Conservation (phyloP, 768 basidiomycete genomes). For the Pleurotus tuber-regium region DNA sequence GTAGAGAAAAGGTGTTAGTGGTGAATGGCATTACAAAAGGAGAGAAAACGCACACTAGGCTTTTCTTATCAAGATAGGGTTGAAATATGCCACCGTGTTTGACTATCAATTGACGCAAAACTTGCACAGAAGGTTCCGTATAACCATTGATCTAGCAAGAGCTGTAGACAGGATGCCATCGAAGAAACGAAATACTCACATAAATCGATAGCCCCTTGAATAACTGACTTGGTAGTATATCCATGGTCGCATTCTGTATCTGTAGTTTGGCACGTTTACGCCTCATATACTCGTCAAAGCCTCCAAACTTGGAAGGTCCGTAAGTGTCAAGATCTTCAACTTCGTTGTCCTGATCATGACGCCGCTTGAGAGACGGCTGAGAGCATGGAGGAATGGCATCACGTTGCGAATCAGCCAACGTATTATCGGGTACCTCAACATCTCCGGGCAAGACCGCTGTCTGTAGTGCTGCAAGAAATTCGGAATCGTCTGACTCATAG, state of each 20-base stretch:
- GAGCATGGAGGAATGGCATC: conserved; percentile 30
- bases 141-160: conserved; percentile 78
- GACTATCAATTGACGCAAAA: conserved; percentile 75
- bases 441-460: conserved; percentile 10
- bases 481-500: conserved; percentile 9
- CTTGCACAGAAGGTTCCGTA: conserved; percentile 85
- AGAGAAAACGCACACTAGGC: conserved; percentile 54
- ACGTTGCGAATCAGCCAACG: conserved; percentile 23
- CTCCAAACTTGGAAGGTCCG: conserved; percentile 77
- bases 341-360: conserved; percentile 22
- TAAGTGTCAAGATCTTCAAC: conserved; percentile 51
- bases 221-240: conserved; percentile 39
- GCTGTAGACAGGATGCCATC: conserved; percentile 6
- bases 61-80: conserved; percentile 80
- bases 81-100: conserved; percentile 82
- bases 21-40: neutral
- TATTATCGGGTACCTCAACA: conserved; percentile 9
- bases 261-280: conserved; percentile 90
- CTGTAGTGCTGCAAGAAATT: conserved; percentile 9
- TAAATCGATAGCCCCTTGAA: conserved; percentile 80
- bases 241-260: conserved; percentile 57
- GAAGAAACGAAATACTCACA: conserved; percentile 43
- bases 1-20: conserved; percentile 2
- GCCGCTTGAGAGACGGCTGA: conserved; percentile 41
- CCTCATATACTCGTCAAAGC: conserved; percentile 85